phyloP scores from a whole-genome alignment of 2,329 filamentous ascomycete species.

The Calonectria pseudoturangicola region DNA sequence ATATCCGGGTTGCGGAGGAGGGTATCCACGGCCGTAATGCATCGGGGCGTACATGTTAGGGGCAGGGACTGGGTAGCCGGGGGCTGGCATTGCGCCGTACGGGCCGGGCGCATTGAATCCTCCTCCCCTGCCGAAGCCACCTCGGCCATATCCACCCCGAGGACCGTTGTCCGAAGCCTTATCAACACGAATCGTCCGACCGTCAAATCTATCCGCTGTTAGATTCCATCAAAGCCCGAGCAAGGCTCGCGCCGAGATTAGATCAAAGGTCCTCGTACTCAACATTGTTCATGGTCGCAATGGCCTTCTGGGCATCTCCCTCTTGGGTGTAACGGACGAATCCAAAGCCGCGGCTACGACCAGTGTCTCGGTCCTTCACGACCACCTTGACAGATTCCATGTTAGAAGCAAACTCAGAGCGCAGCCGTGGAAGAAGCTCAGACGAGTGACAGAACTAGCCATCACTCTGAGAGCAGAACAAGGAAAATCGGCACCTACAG shows the following conservation, averaged over 20 bases:
- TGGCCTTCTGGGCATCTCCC: conserved; percentile 84
- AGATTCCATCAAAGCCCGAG: conserved; percentile 35
- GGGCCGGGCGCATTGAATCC: conserved; percentile 65
- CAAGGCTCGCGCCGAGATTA: conserved; percentile 31
- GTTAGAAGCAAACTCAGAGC: conserved; percentile 46
- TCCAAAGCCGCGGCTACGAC: conserved; percentile 96
- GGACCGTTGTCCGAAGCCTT: conserved; percentile 90
- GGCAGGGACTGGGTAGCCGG: conserved; percentile 58
- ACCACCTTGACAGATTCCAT: conserved; percentile 79
- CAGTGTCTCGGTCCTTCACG: conserved; percentile 97
- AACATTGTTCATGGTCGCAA: conserved; percentile 87
- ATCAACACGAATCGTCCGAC: conserved; percentile 94
- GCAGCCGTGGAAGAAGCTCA: not conserved
- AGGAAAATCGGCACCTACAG: conserved; percentile 77
- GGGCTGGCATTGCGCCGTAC: conserved; percentile 63
- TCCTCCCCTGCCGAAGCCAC: conserved; percentile 63
- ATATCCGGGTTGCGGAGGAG: conserved; percentile 60
- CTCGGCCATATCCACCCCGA: conserved; percentile 68
- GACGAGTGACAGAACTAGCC: conserved; percentile 32
- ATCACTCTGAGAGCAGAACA: conserved; percentile 43
- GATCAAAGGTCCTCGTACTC: conserved; percentile 78
- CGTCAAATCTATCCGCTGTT: conserved; percentile 71
- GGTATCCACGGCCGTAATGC: conserved; percentile 63
- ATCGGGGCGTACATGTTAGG: conserved; percentile 62
- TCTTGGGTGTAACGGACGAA: conserved; percentile 93